Percentiles rank a stretch among this genome's conserved stretches.
These are phyloP conservation scores for Neoboletus brunneissimus DNA, from an alignment of 768 basidiomycete species.

Conservation along the genomic window DNA sequence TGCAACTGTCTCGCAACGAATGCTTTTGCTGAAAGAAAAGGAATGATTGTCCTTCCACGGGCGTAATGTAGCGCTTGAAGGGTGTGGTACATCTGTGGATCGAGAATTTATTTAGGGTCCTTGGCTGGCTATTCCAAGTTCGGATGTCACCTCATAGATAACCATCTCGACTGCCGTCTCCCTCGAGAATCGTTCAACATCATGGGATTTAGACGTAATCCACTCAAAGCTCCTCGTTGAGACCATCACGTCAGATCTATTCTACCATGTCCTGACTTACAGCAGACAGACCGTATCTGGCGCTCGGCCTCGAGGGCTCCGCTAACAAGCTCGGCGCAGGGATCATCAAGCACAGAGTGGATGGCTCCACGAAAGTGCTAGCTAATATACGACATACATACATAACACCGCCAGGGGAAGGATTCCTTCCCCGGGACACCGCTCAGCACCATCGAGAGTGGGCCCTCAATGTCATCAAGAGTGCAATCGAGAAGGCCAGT, in stretches of 20 bases:
- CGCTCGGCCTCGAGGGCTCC: slow-evolving; percentile 96
- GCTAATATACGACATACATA: slow-evolving; percentile 98
- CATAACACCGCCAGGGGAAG: slow-evolving; percentile 96
- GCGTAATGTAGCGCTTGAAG: background rate
- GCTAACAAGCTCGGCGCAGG: slow-evolving; percentile 98
- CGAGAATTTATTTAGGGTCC: too few species aligned
- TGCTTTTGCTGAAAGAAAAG: background rate
- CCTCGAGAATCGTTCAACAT: slow-evolving; percentile 18
- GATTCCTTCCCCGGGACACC: slow-evolving; percentile 94
- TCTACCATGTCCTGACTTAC: slow-evolving; percentile 7
- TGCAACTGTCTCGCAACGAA: background rate
- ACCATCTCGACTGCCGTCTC: slow-evolving; percentile 12
- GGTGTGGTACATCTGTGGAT: too few species aligned
- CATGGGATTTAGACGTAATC: slow-evolving; percentile 13
- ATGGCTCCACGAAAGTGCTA: slow-evolving; percentile 73
- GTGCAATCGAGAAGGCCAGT: slow-evolving; percentile 66
- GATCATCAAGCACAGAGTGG: slow-evolving; percentile 76
- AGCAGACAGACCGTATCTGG: slow-evolving; percentile 67
- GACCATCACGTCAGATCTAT: slow-evolving; percentile 16
- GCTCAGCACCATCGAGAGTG: slow-evolving; percentile 95
- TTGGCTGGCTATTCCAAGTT: background rate
- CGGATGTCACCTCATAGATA: background rate
- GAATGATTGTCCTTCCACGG: background rate
- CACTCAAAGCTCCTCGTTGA: slow-evolving; percentile 36
- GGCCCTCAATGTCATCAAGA: slow-evolving; percentile 77